Evolutionary conservation across 768 basidiomycete species (phyloP).

Genomic region (Lactarius trivialis): DNA sequence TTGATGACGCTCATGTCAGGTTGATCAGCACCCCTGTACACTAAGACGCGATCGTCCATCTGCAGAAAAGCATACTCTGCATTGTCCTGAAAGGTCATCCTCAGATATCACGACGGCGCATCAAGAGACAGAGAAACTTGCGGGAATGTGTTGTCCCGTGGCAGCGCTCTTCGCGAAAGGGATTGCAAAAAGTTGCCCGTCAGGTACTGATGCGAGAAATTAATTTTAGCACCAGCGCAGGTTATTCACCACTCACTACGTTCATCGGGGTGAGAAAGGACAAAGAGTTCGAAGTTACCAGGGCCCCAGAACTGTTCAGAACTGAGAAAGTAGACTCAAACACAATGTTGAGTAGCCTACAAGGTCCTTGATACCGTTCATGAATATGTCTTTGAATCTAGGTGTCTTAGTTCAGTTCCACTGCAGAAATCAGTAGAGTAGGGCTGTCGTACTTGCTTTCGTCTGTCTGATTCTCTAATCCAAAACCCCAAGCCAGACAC

Average conservation of each 20-base stretch:
- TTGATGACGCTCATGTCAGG: conserved; percentile 98
- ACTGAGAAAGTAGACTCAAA: conserved; percentile 5
- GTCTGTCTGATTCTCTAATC: conserved; percentile 56
- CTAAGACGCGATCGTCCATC: conserved; percentile 87
- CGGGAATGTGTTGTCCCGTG: conserved; percentile 86
- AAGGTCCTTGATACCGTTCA: conserved; percentile 69
- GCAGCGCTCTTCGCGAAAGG: conserved; percentile 96
- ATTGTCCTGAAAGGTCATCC: conserved; percentile 63
- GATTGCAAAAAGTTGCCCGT: conserved; percentile 73
- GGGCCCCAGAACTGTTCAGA: conserved; percentile 82
- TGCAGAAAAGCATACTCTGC: conserved; percentile 93
- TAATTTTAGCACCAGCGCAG: not conserved
- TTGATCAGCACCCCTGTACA: conserved; percentile 95
- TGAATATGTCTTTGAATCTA: conserved; percentile 75
- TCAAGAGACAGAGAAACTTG: conserved; percentile 33
- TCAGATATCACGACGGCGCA: conserved; percentile 5
- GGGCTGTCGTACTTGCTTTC: conserved; percentile 37
- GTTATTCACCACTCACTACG: conserved; percentile 37
- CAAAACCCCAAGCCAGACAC: conserved; percentile 74
- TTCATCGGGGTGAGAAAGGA: conserved; percentile 51
- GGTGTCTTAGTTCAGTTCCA: conserved; percentile 9
- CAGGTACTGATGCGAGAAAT: conserved; percentile 36
- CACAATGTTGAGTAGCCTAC: conserved; percentile 38
- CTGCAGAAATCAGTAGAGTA: conserved; percentile 1
- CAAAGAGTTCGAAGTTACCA: conserved; percentile 84